Conservation (phyloP, 2,329 filamentous ascomycete species). For the Colletotrichum acutatum region DNA sequence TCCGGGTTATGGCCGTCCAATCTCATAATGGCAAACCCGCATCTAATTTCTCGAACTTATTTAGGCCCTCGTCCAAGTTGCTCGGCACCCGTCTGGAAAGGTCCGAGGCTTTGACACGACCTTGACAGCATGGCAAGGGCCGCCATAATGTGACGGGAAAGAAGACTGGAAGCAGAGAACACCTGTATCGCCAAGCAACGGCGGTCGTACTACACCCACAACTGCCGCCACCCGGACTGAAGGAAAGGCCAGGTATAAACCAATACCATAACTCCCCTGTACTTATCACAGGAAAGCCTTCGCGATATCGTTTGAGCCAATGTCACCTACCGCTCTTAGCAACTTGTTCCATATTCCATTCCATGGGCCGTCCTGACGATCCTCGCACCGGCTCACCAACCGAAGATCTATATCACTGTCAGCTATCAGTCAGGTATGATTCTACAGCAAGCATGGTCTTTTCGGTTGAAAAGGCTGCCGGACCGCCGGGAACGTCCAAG, state of each 20-base stretch:
- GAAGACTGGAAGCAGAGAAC: neutral
- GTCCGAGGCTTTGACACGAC: conserved; percentile 18
- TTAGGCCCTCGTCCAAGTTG: conserved; percentile 16
- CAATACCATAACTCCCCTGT: conserved; percentile 12
- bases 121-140: neutral
- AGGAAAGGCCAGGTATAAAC: neutral
- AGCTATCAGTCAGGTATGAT: conserved; percentile 24
- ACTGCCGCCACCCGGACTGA: conserved; percentile 28
- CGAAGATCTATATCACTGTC: conserved; percentile 32
- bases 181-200: conserved; percentile 25
- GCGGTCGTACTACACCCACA: conserved; percentile 19
- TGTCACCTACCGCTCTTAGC: conserved; percentile 30
- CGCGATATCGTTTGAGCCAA: conserved; percentile 7
- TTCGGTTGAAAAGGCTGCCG: neutral
- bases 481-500: neutral
- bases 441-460: conserved; percentile 10
- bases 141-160: conserved; percentile 20
- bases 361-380: conserved; percentile 16
- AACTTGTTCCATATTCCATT: neutral
- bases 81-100: conserved; percentile 5
- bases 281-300: conserved; percentile 11
- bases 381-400: conserved; percentile 25
- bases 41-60: conserved; percentile 21
- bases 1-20: conserved; percentile 20
- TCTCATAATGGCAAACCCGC: conserved; percentile 26